Evolutionary conservation across 2,329 filamentous ascomycete species (phyloP).

Genomic region (Nemania sp.): DNA sequence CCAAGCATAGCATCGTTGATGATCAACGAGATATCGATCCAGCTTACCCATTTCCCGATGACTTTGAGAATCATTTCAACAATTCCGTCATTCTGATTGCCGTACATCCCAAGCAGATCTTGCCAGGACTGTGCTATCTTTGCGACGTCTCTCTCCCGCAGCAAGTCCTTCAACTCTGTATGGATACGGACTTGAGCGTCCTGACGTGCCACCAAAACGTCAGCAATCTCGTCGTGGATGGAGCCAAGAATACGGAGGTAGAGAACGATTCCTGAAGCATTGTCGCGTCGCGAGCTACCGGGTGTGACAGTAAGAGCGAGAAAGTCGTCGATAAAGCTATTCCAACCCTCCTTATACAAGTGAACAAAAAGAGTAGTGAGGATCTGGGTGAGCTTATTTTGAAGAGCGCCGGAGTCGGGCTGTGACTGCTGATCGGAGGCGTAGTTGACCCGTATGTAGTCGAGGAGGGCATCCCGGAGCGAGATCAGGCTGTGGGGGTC

Average conservation of each 20-base stretch:
- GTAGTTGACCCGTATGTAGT: conserved; percentile 79
- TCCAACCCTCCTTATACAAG: conserved; percentile 85
- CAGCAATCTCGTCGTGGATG: conserved; percentile 96
- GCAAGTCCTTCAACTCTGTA: conserved; percentile 85
- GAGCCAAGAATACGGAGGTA: conserved; percentile 88
- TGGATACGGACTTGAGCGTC: conserved; percentile 81
- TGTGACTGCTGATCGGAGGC: conserved; percentile 57
- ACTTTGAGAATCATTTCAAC: conserved; percentile 87
- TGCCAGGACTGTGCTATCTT: conserved; percentile 92
- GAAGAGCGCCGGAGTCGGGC: conserved; percentile 74
- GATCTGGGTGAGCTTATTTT: conserved; percentile 97
- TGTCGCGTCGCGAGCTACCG: conserved; percentile 65
- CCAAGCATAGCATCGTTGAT: conserved; percentile 88
- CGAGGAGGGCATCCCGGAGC: conserved; percentile 79
- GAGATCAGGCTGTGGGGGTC: conserved; percentile 72
- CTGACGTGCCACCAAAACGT: conserved; percentile 81
- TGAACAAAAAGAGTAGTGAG: conserved; percentile 90
- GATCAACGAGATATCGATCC: conserved; percentile 94
- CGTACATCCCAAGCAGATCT: conserved; percentile 81
- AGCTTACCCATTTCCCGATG: conserved; percentile 97
- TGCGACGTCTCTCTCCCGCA: conserved; percentile 82
- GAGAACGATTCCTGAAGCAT: conserved; percentile 75
- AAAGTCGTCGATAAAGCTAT: conserved; percentile 89
- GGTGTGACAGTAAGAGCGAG: conserved; percentile 70
- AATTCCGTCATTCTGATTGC: conserved; percentile 68